Evolutionary conservation across 352 stramenopile species (phyloP).

Genomic region (Globisporangium radiosum): DNA sequence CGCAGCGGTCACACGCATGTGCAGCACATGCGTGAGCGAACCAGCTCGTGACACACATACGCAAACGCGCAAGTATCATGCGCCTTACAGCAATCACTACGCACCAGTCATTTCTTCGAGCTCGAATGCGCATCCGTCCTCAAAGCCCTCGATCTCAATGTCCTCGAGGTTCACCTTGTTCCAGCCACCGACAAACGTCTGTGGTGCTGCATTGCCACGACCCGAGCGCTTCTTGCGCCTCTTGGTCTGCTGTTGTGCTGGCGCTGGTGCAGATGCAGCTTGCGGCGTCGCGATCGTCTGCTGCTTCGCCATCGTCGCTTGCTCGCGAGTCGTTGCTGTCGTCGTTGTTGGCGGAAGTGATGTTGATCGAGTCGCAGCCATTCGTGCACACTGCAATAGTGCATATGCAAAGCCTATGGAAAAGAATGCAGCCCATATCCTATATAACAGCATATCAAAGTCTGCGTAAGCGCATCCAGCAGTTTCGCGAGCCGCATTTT

Average conservation of each 20-base stretch:
- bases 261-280: neutral
- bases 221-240: constrained; percentile 57
- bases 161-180: constrained; percentile 66
- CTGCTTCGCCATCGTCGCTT: constrained; percentile 11
- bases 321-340: neutral
- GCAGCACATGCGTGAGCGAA: neutral
- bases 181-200: constrained; percentile 32
- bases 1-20: too few relatives aligned
- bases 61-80: too few relatives aligned
- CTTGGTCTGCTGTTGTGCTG: constrained; percentile 24
- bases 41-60: neutral
- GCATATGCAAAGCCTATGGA: too few relatives aligned
- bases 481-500: too few relatives aligned
- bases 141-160: constrained; percentile 75
- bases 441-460: too few relatives aligned
- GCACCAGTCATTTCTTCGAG: constrained; percentile 77
- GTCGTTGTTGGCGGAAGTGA: too few relatives aligned
- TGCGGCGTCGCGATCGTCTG: constrained; percentile 1
- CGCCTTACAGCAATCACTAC: neutral
- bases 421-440: too few relatives aligned
- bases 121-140: constrained; percentile 78
- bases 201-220: neutral
- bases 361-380: too few relatives aligned
- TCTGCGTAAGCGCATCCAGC: too few relatives aligned
- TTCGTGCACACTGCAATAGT: too few relatives aligned